Percentiles rank a stretch among this genome's conserved stretches.
Conservation (phyloP, 2,329 filamentous ascomycete genomes). For the Talaromyces sp. region DNA sequence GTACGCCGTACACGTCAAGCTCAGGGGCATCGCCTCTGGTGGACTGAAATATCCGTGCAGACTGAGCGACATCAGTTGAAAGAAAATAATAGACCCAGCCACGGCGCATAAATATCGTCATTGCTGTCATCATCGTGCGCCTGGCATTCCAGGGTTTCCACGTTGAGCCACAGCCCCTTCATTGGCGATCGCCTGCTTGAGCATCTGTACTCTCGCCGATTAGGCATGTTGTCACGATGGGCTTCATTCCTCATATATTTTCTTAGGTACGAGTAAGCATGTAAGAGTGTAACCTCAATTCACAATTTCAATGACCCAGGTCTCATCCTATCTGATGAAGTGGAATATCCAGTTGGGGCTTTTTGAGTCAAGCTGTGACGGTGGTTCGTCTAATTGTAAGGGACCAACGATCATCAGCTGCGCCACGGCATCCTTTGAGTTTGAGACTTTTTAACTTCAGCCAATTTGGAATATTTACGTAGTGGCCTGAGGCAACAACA, state of each 20-base stretch:
- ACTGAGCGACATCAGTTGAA: background rate
- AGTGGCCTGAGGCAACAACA: background rate
- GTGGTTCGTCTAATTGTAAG: background rate
- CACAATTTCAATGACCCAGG: background rate
- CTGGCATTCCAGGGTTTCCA: background rate
- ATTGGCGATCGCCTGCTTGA: background rate
- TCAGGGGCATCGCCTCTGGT: background rate
- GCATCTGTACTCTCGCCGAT: background rate
- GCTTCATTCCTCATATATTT: background rate
- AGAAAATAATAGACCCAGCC: background rate
- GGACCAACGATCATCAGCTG: background rate
- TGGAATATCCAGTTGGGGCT: background rate
- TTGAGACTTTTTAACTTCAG: background rate
- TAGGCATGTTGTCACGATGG: conserved; percentile 1
- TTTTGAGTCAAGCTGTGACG: background rate
- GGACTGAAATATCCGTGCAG: background rate
- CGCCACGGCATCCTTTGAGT: background rate
- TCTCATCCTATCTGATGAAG: background rate
- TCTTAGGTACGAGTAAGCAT: background rate
- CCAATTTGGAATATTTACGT: background rate
- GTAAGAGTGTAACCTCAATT: background rate
- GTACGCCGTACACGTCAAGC: background rate
- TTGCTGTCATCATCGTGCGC: conserved; percentile 1
- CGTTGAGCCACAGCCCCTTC: background rate
- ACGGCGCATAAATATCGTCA: conserved; percentile 1